phyloP scores from a whole-genome alignment of 1,139 yeast species.

The Hyphopichia buzzinii region DNA sequence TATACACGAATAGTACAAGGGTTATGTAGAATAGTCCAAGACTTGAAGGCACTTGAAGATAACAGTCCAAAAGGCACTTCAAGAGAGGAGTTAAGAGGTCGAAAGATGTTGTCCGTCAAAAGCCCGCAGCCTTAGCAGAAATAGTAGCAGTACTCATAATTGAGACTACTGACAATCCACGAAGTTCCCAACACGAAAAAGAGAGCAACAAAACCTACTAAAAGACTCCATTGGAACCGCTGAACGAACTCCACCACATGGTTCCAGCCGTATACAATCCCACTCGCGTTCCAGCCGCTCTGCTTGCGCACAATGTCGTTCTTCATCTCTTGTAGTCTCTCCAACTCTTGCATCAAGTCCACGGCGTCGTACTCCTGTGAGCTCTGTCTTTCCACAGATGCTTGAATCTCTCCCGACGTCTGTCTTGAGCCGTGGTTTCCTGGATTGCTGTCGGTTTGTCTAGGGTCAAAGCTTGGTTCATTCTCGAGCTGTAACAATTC shows the following conservation, averaged over 20 bases:
- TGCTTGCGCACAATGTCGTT: slow-evolving; percentile 7
- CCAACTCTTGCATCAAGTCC: slow-evolving; percentile 4
- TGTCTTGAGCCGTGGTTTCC: not conserved
- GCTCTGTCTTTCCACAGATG: no score
- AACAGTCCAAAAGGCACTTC: slow-evolving; percentile 9
- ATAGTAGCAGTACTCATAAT: slow-evolving; percentile 39
- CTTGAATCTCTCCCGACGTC: not conserved
- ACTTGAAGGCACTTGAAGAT: slow-evolving; percentile 2
- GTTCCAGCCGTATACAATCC: not conserved
- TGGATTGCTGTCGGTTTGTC: not conserved
- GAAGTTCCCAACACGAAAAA: slow-evolving; percentile 18
- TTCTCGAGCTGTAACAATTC: not conserved
- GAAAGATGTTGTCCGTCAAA: no score
- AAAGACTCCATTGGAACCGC: slow-evolving; percentile 1
- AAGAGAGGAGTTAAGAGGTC: no score
- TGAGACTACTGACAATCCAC: slow-evolving; percentile 26
- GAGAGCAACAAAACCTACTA: slow-evolving; percentile 9
- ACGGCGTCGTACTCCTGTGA: not conserved
- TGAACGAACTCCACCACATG: not conserved
- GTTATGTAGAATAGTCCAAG: slow-evolving; percentile 7
- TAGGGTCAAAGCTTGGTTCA: no score
- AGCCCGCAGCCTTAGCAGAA: slow-evolving; percentile 23
- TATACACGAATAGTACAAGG: not conserved
- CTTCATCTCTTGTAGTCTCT: slow-evolving; percentile 6
- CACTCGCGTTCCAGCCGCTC: slow-evolving; percentile 3